Conservation (phyloP, 176 grass and related monocot species). For the Thalia dealbata region DNA sequence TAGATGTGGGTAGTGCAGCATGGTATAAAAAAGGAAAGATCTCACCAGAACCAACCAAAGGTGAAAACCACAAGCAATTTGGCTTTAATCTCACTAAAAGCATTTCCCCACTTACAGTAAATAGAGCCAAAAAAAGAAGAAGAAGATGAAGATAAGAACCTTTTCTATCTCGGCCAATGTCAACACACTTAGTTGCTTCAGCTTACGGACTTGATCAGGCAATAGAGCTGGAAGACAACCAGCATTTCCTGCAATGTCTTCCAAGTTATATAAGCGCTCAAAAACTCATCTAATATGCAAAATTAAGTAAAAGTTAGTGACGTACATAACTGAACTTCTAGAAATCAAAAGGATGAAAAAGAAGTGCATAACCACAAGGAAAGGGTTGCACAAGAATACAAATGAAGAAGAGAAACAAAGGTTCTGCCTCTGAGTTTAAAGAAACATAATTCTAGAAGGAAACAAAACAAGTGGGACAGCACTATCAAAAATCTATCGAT, state of each 20-base stretch:
- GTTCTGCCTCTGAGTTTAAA: neutral
- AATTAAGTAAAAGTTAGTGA: neutral
- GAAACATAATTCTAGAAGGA: neutral
- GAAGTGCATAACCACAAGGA: neutral
- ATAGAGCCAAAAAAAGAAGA: neutral
- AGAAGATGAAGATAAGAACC: constrained; percentile 29
- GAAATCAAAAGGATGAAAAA: neutral
- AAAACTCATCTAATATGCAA: neutral
- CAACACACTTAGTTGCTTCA: constrained; percentile 92
- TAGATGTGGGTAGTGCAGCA: too few relatives aligned
- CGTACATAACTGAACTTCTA: neutral
- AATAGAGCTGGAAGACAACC: constrained; percentile 56
- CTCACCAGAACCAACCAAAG: neutral
- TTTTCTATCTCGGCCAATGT: constrained; percentile 85
- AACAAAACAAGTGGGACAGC: neutral
- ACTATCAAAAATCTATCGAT: neutral
- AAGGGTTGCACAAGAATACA: neutral
- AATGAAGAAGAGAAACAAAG: neutral
- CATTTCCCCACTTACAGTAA: constrained; percentile 3
- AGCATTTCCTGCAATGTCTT: constrained; percentile 52
- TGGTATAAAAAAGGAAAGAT: too few relatives aligned
- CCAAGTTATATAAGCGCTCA: neutral
- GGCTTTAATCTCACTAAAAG: neutral
- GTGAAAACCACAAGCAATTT: neutral
- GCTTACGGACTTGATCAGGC: constrained; percentile 78